These are phyloP conservation scores for Mangifera indica DNA, from an alignment of 345 rosid genomes.

Conservation along the genomic window DNA sequence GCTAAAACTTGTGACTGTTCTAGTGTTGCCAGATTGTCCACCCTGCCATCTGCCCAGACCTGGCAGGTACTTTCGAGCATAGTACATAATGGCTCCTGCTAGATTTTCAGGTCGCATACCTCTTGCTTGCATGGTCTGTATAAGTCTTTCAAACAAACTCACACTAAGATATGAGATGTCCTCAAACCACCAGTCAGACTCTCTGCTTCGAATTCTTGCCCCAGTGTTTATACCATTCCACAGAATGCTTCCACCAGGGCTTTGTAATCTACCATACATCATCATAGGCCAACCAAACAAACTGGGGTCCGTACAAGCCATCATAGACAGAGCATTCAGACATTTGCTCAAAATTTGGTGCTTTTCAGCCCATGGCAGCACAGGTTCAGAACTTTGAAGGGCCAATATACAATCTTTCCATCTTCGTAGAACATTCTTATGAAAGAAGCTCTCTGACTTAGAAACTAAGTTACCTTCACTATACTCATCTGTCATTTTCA, in stretches of 20 bases:
- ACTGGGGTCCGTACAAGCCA: conserved; percentile 96
- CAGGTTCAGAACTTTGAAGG: conserved; percentile 62
- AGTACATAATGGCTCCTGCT: conserved; percentile 76
- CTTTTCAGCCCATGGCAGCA: conserved; percentile 60
- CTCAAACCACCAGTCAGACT: conserved; percentile 98
- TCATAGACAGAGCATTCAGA: conserved; percentile 65
- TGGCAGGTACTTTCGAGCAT: conserved; percentile 78
- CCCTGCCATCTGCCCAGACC: conserved; percentile 95
- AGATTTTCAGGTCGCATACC: conserved; percentile 73
- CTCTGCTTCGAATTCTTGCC: conserved; percentile 72
- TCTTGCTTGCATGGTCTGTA: conserved; percentile 64
- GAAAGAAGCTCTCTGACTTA: conserved; percentile 66
- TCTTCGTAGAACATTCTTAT: conserved; percentile 63
- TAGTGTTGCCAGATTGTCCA: conserved; percentile 54
- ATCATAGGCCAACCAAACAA: conserved; percentile 99
- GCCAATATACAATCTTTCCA: conserved; percentile 94
- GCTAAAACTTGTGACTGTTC: conserved; percentile 78
- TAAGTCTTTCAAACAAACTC: conserved; percentile 68
- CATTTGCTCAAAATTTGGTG: conserved; percentile 62
- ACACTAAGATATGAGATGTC: conserved; percentile 77
- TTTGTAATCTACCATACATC: conserved; percentile 96
- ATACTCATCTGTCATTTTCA: conserved; percentile 75
- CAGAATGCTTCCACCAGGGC: conserved; percentile 97
- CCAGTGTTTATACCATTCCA: conserved; percentile 99
- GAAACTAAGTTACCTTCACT: conserved; percentile 85